These are phyloP conservation scores for Erysimum cheiri DNA, from an alignment of 441 rosid species.

Conservation along the genomic window DNA sequence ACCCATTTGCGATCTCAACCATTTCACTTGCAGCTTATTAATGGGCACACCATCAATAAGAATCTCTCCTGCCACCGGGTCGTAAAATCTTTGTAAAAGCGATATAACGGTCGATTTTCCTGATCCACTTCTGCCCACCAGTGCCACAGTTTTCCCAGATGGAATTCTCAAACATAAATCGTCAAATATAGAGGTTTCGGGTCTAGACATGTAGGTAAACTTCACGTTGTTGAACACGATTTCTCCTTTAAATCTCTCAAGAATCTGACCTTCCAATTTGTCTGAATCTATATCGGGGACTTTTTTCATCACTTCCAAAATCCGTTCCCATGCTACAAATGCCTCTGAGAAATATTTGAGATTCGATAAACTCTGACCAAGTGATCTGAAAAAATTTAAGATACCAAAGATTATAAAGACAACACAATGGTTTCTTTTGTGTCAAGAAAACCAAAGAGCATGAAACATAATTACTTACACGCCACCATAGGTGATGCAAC, in stretches of 20 bases:
- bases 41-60: constrained; percentile 62
- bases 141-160: constrained; percentile 72
- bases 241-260: constrained; percentile 55
- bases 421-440: not conserved
- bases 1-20: constrained; percentile 84
- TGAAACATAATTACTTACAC: constrained; percentile 49
- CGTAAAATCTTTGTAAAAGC: constrained; percentile 74
- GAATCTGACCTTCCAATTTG: constrained; percentile 51
- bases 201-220: constrained; percentile 75
- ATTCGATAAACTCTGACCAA: constrained; percentile 69
- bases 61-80: constrained; percentile 68
- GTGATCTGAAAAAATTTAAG: constrained; percentile 46
- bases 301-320: constrained; percentile 61
- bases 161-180: constrained; percentile 63
- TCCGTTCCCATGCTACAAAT: constrained; percentile 59
- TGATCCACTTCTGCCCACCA: constrained; percentile 81
- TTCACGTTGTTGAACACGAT: constrained; percentile 59
- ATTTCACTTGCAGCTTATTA: constrained; percentile 62
- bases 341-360: constrained; percentile 71
- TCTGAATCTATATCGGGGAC: constrained; percentile 68
- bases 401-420: not conserved
- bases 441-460: not conserved
- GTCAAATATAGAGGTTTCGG: constrained; percentile 54
- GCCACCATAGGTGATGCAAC: constrained; percentile 62
- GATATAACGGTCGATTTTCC: constrained; percentile 84